A percentile compares a stretch with the other conserved stretches of the same genome.
Evolutionary conservation across 257 asterid genomes (phyloP).

Genomic region (Nicotiana sylvestris): DNA sequence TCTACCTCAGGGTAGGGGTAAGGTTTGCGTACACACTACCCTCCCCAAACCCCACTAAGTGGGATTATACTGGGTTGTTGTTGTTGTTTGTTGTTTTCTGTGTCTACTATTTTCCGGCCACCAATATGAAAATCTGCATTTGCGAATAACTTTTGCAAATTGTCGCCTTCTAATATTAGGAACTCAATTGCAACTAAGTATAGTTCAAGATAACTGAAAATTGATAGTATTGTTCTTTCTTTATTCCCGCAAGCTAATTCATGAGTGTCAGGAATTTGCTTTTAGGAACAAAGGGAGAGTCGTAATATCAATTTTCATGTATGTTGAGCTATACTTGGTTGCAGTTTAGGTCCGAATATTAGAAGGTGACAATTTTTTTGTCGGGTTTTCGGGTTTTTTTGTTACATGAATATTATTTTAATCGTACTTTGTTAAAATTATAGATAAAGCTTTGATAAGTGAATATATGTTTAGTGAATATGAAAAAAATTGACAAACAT

Average conservation of each 20-base stretch:
- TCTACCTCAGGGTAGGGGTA: too few relatives aligned
- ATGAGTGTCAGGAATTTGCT: slow-evolving; percentile 12
- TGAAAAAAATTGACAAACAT: too few relatives aligned
- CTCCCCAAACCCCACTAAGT: too few relatives aligned
- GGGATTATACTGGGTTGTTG: too few relatives aligned
- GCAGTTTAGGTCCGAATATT: slow-evolving; percentile 48
- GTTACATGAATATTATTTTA: too few relatives aligned
- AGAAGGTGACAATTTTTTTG: slow-evolving; percentile 38
- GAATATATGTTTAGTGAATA: too few relatives aligned
- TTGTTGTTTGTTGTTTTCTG: neutral
- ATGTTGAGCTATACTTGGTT: slow-evolving; percentile 44
- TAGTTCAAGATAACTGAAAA: slow-evolving; percentile 40
- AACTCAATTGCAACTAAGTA: slow-evolving; percentile 51
- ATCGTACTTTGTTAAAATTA: too few relatives aligned
- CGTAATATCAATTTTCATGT: slow-evolving; percentile 29
- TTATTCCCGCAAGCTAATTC: slow-evolving; percentile 37
- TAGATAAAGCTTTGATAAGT: too few relatives aligned
- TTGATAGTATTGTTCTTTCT: slow-evolving; percentile 31
- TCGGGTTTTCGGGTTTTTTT: too few relatives aligned
- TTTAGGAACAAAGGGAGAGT: slow-evolving; percentile 44
- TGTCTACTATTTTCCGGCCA: slow-evolving; percentile 26
- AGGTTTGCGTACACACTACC: too few relatives aligned
- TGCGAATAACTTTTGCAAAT: slow-evolving; percentile 46
- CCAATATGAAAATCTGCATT: slow-evolving; percentile 20
- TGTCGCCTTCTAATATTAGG: slow-evolving; percentile 54